Evolutionary conservation across 73 alveolate species (phyloP), one percentile per base, ranked within the genome.

Genomic region (Tetrahymena elliotti): DNA sequence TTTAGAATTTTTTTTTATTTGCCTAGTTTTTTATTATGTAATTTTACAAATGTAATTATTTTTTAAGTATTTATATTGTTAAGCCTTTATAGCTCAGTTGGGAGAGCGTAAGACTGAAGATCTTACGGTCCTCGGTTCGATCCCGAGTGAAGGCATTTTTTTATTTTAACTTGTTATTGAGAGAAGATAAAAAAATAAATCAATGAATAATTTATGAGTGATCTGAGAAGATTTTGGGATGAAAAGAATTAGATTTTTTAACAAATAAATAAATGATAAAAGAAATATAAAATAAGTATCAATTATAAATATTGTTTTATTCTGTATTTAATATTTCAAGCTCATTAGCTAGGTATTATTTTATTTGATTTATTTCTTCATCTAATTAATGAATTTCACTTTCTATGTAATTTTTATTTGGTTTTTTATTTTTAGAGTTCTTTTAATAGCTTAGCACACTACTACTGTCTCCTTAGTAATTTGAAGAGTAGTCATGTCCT

Each of bases 121-220:
- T 68, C 88, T 68, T 68, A 68, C 88, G 88, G 88, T 68, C 88
- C 88, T 68, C 88, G 88, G 88, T 68, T 68, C 88, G 88, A 68
- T 68, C 88, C 88, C 88, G 88, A 68, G 88, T 68, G 88, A 68
- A 68, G 88, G 88, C 88, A 68, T 68, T 68, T 68, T 68, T 68
- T 68, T 27, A 16, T 13, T 13, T 13, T n/a, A n/a, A n/a, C n/a
- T n/a, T n/a, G n/a, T n/a, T n/a, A n/a, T n/a, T n/a, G n/a, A n/a
- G n/a, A n/a, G n/a, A n/a, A n/a, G n/a, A n/a, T n/a, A n/a, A n/a
- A n/a, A n/a, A n/a, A n/a, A n/a, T n/a, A n/a, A n/a, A n/a, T n/a
- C n/a, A n/a, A n/a, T n/a, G n/a, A n/a, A n/a, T n/a, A n/a, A n/a
- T n/a, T n/a, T n/a, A n/a, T n/a, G n/a, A n/a, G n/a, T n/a, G n/a